These are phyloP conservation scores for Tetrastigma voinierianum DNA, from an alignment of 164 flowering plant genomes.

Conservation along the genomic window DNA sequence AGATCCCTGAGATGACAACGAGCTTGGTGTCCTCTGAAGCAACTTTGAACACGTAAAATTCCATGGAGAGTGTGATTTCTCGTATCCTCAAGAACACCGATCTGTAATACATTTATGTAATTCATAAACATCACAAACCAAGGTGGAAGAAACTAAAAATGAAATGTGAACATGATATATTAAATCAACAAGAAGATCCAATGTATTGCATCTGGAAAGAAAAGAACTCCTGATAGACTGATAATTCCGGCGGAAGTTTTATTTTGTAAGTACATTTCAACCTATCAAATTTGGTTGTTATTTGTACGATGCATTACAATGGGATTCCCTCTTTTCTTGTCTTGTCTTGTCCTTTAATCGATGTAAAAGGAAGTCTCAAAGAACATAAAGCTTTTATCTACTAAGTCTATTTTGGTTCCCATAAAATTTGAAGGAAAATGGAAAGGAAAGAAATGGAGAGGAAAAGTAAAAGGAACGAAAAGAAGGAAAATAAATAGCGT, in stretches of 20 bases:
- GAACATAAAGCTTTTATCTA: no score
- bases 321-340: no score
- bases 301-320: no score
- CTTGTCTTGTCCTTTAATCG: no score
- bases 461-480: no score
- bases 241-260: neutral
- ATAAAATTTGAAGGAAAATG: no score
- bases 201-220: neutral
- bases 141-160: neutral
- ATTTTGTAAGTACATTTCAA: no score
- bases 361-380: no score
- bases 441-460: no score
- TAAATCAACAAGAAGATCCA: neutral
- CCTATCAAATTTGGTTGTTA: no score
- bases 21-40: slow-evolving; percentile 93
- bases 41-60: slow-evolving; percentile 90
- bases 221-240: neutral
- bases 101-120: slow-evolving; percentile 36
- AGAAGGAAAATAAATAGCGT: no score
- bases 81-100: slow-evolving; percentile 97
- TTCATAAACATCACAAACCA: neutral
- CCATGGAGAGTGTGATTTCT: slow-evolving; percentile 95
- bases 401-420: no score
- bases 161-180: neutral
- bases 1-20: slow-evolving; percentile 62